Percentiles rank a stretch among this genome's conserved stretches.
Conservation (phyloP, 768 basidiomycete species). For the Amanita muscaria region DNA sequence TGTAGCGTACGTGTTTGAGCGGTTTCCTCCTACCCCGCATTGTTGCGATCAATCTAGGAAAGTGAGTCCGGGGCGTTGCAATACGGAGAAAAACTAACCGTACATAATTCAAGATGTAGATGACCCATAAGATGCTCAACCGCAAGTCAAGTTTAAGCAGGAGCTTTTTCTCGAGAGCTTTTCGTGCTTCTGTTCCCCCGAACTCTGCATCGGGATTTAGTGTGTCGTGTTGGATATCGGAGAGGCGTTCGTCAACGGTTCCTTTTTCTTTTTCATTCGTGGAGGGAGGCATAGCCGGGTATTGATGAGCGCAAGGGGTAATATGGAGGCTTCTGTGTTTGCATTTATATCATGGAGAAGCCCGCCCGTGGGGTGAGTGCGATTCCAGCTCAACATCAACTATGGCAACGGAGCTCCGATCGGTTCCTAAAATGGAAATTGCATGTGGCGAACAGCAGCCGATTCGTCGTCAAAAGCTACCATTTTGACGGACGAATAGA, state of each 20-base stretch:
- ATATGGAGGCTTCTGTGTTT: no score
- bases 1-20: background rate
- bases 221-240: background rate
- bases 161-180: conserved; percentile 41
- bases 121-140: conserved; percentile 44
- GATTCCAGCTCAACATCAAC: no score
- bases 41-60: conserved; percentile 65
- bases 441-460: no score
- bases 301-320: no score
- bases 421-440: no score
- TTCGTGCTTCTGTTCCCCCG: conserved; percentile 36
- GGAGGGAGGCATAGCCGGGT: background rate
- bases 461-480: no score
- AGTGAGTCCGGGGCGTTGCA: background rate
- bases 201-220: conserved; percentile 35
- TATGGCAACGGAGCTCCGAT: no score
- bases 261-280: background rate
- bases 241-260: background rate
- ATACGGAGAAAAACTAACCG: conserved; percentile 4
- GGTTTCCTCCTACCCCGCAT: conserved; percentile 43
- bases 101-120: conserved; percentile 45
- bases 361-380: no score
- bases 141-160: conserved; percentile 47
- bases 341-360: no score
- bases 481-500: no score